phyloP scores from a whole-genome alignment of 2,329 filamentous ascomycete genomes.

The Diaporthe australafricana region DNA sequence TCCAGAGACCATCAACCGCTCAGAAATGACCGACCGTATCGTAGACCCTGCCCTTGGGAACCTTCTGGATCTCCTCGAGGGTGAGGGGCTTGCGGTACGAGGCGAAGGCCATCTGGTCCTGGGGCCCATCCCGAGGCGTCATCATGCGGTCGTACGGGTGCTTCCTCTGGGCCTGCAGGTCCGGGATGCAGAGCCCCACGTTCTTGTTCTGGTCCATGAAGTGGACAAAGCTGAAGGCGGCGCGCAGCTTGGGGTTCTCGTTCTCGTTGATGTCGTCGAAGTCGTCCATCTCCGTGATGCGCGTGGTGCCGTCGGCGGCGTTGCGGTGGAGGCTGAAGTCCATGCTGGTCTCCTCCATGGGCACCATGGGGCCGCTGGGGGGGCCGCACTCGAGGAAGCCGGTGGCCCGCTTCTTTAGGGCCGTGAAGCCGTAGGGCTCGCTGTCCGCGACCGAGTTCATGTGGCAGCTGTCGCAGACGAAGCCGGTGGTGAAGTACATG shows the following conservation, averaged over 20 bases:
- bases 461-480: slow-evolving; percentile 30
- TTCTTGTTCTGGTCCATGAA: background rate
- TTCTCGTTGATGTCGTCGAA: background rate
- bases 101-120: too few relatives aligned
- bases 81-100: slow-evolving; percentile 16
- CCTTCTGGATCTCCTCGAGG: slow-evolving; percentile 17
- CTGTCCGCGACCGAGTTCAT: background rate
- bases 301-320: background rate
- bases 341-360: slow-evolving; percentile 17
- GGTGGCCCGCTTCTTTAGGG: background rate
- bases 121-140: too few relatives aligned
- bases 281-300: background rate
- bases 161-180: background rate
- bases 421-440: slow-evolving; percentile 27
- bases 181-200: background rate
- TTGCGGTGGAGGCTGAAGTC: slow-evolving; percentile 8
- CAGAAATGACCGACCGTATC: background rate
- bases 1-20: background rate
- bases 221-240: background rate
- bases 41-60: slow-evolving; percentile 1
- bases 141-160: background rate
- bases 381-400: slow-evolving; percentile 7
- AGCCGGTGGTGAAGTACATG: slow-evolving; percentile 16
- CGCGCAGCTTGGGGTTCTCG: background rate
- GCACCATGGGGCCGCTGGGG: background rate